These are phyloP conservation scores for Penicillium sp. DNA, from an alignment of 2,329 filamentous ascomycete species.

Conservation along the genomic window DNA sequence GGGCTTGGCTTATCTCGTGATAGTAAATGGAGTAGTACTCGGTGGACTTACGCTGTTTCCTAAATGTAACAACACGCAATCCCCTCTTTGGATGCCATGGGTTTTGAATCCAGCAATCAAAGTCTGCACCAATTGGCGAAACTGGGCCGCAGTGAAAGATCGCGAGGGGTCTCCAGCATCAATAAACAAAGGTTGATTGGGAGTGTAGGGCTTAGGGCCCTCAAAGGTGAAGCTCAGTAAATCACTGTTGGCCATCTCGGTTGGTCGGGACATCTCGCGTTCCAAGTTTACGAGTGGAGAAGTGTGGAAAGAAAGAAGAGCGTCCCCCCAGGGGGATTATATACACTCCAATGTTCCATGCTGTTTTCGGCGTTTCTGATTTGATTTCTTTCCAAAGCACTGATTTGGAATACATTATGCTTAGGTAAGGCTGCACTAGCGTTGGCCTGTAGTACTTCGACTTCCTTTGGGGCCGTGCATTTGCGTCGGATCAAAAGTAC, in stretches of 20 bases:
- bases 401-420: slow-evolving; percentile 16
- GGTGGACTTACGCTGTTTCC: slow-evolving; percentile 43
- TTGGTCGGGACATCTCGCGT: slow-evolving; percentile 10
- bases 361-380: neutral
- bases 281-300: neutral
- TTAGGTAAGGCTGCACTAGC: slow-evolving; percentile 17
- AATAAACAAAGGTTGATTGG: slow-evolving; percentile 44
- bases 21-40: too few relatives aligned
- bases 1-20: neutral
- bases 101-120: slow-evolving; percentile 45
- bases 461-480: neutral
- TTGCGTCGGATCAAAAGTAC: neutral
- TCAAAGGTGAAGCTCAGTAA: slow-evolving; percentile 46
- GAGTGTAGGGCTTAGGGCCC: slow-evolving; percentile 37
- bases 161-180: slow-evolving; percentile 43
- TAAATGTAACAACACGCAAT: slow-evolving; percentile 47
- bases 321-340: neutral
- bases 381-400: neutral
- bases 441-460: neutral
- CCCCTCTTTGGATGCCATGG: slow-evolving; percentile 41
- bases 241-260: slow-evolving; percentile 35
- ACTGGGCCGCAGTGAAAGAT: slow-evolving; percentile 39
- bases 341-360: neutral
- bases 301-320: neutral
- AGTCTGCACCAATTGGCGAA: slow-evolving; percentile 38